phyloP scores from a whole-genome alignment of 140 eudicot genomes.

The Ambrosia hybrid region DNA sequence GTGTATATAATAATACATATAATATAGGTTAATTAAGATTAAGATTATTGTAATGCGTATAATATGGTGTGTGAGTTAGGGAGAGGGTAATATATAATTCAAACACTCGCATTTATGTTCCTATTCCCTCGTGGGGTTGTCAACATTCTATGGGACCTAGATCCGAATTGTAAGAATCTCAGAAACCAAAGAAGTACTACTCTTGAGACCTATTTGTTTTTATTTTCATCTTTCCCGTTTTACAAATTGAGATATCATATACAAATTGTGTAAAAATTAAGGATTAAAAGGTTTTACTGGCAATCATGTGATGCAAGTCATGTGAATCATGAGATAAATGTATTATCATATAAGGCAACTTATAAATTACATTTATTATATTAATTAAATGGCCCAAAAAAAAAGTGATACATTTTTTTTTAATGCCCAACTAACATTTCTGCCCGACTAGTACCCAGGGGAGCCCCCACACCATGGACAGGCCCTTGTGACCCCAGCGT shows the following conservation, averaged over 20 bases:
- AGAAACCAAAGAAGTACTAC: conserved; percentile 27
- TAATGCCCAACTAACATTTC: no score
- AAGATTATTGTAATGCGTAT: not conserved
- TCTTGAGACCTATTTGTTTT: no score
- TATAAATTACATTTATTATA: no score
- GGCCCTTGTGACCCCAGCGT: no score
- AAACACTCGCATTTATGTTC: conserved; percentile 36
- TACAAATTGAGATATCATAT: not conserved
- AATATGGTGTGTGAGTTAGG: not conserved
- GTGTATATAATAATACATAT: not conserved
- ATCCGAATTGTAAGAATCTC: conserved; percentile 61
- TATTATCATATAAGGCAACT: no score
- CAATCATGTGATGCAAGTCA: no score
- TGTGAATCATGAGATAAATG: no score
- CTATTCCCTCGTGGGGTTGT: conserved; percentile 53
- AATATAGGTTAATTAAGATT: not conserved
- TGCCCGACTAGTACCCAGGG: no score
- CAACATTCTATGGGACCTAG: conserved; percentile 62
- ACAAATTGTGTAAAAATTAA: not conserved
- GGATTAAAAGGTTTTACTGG: no score
- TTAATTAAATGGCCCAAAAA: no score
- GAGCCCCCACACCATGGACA: no score
- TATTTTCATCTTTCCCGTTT: not conserved
- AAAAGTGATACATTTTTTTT: no score
- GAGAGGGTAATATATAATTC: conserved; percentile 14